Evolutionary conservation across 140 eudicot species (phyloP).

Genomic region (Anethum foeniculum): DNA sequence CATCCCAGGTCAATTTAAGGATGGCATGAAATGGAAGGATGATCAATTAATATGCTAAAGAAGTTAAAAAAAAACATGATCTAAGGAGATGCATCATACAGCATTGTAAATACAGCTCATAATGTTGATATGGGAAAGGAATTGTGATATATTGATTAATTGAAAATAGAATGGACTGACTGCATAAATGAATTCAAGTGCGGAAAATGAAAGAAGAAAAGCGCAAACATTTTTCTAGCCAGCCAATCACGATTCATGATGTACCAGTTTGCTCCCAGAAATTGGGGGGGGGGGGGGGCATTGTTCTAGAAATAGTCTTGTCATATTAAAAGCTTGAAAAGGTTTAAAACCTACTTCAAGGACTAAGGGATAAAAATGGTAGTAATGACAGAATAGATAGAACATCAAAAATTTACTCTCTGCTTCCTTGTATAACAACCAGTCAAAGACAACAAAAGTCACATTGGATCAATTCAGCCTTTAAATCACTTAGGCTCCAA

Average conservation of each 20-base stretch:
- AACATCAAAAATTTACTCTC: neutral
- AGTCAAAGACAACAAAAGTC: neutral
- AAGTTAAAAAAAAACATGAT: slow-evolving; percentile 20
- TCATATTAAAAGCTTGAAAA: neutral
- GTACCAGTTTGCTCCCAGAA: neutral
- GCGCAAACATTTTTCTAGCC: neutral
- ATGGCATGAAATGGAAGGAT: slow-evolving; percentile 12
- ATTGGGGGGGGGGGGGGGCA: neutral
- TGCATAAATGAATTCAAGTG: neutral
- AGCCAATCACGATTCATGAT: neutral
- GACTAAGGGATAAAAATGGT: neutral
- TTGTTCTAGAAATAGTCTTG: neutral
- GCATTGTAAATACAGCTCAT: slow-evolving; percentile 1
- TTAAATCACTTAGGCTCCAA: neutral
- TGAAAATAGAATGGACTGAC: neutral
- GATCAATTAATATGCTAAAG: slow-evolving; percentile 3
- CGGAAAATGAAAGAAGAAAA: neutral
- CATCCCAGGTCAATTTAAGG: slow-evolving; percentile 25
- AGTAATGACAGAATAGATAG: neutral
- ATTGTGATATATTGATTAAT: neutral
- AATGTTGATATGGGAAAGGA: neutral
- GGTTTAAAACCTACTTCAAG: neutral
- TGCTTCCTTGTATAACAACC: neutral
- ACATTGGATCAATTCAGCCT: neutral
- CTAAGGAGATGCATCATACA: slow-evolving; percentile 2